Conservation (phyloP, 2,329 filamentous ascomycete species). For the Calycina marina region DNA sequence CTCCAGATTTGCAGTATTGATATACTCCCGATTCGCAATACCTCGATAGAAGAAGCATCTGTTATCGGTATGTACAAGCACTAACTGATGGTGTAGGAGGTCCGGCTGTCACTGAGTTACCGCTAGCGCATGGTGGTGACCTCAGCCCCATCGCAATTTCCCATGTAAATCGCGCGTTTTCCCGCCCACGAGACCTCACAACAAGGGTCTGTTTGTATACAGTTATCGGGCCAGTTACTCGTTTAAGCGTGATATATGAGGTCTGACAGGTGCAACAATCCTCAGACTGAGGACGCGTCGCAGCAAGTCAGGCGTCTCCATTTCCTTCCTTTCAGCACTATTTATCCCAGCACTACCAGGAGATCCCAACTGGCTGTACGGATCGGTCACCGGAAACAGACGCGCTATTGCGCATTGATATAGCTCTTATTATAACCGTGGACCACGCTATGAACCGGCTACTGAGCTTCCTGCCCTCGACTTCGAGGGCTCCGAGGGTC, state of each 20-base stretch:
- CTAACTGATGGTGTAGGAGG: no score
- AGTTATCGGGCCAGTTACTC: conserved; percentile 1
- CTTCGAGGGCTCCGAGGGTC: not conserved
- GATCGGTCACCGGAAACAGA: not conserved
- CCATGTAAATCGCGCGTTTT: not conserved
- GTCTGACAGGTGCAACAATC: not conserved
- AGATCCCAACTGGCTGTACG: not conserved
- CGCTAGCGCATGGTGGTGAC: no score
- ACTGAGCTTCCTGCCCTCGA: not conserved
- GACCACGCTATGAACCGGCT: conserved; percentile 10
- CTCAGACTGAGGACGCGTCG: not conserved
- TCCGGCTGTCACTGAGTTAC: no score
- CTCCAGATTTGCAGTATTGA: no score
- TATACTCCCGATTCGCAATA: no score
- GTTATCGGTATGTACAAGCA: no score
- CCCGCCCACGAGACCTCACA: not conserved
- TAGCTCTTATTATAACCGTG: not conserved
- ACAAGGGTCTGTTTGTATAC: not conserved
- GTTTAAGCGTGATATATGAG: not conserved
- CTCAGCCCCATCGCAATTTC: not conserved
- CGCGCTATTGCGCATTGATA: conserved; percentile 1
- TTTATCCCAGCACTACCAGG: not conserved
- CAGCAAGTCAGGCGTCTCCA: not conserved
- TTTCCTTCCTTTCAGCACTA: not conserved
- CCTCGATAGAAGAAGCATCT: no score